Conservation (phyloP, 2,329 filamentous ascomycete species). For the Alternaria metachromatica region DNA sequence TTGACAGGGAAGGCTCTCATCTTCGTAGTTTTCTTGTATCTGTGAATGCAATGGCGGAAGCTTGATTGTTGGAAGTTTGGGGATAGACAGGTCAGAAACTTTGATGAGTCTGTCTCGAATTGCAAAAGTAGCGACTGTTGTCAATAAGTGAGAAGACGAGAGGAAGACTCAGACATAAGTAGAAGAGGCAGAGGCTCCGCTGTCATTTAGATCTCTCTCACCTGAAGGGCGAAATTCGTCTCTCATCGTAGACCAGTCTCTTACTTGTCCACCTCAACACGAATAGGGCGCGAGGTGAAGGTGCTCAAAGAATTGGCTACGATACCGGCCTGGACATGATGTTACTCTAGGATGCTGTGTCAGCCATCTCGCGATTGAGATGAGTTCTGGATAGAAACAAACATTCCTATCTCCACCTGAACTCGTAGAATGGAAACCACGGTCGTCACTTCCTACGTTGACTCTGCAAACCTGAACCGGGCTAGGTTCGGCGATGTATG, state of each 20-base stretch:
- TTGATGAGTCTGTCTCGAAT: not conserved
- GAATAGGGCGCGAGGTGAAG: too few relatives aligned
- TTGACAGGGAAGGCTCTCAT: not conserved
- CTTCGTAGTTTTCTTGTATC: not conserved
- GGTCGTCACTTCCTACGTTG: not conserved
- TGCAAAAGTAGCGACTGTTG: not conserved
- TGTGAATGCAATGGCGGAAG: not conserved
- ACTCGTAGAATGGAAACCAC: fast-evolving
- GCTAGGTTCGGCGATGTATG: not conserved
- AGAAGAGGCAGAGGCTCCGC: not conserved
- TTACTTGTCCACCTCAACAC: too few relatives aligned
- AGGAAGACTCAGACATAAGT: too few relatives aligned
- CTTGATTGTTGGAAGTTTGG: fast-evolving
- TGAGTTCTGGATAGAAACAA: not conserved
- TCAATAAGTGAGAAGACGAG: too few relatives aligned
- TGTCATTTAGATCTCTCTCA: not conserved
- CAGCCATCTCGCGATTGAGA: not conserved
- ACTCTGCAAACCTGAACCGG: not conserved
- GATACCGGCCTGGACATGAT: not conserved
- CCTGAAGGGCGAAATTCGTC: too few relatives aligned
- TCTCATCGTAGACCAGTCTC: too few relatives aligned
- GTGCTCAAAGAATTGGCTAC: not conserved
- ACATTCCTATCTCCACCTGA: not conserved
- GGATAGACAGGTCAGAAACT: fast-evolving
- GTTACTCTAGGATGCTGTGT: not conserved